Percentiles rank a stretch among this genome's conserved stretches.
phyloP scores from a whole-genome alignment of 1,139 yeast genomes.

The Suhomyces maxii region DNA sequence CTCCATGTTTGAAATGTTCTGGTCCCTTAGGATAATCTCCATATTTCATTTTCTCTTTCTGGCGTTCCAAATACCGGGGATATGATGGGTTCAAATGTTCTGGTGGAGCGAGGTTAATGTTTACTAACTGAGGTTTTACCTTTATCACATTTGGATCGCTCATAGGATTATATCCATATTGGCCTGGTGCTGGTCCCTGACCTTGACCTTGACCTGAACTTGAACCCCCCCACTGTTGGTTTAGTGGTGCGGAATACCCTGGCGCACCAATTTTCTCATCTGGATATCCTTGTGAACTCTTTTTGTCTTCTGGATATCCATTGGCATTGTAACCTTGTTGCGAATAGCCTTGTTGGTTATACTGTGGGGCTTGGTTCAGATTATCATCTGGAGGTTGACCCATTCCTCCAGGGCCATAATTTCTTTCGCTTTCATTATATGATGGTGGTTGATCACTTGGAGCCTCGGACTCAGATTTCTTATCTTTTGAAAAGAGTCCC shows the following conservation, averaged over 20 bases:
- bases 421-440: constrained; percentile 9
- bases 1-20: constrained; percentile 32
- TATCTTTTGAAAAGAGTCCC: constrained; percentile 1
- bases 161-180: constrained; percentile 21
- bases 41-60: constrained; percentile 31
- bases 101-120: constrained; percentile 38
- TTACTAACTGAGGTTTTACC: constrained; percentile 37
- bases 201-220: neutral
- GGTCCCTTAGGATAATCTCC: constrained; percentile 35
- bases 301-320: neutral
- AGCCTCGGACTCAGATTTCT: neutral
- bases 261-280: neutral
- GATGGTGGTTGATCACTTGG: constrained; percentile 14
- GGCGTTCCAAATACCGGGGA: constrained; percentile 34
- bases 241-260: neutral
- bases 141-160: constrained; percentile 31
- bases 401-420: neutral
- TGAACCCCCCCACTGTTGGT: neutral
- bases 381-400: neutral
- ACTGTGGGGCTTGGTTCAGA: neutral
- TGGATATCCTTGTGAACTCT: neutral
- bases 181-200: neutral
- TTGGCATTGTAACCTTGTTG: neutral
- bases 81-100: constrained; percentile 41
- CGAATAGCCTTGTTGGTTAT: neutral